These are phyloP conservation scores for Hortaea werneckii DNA, from an alignment of 2,329 filamentous ascomycete species.

Conservation along the genomic window DNA sequence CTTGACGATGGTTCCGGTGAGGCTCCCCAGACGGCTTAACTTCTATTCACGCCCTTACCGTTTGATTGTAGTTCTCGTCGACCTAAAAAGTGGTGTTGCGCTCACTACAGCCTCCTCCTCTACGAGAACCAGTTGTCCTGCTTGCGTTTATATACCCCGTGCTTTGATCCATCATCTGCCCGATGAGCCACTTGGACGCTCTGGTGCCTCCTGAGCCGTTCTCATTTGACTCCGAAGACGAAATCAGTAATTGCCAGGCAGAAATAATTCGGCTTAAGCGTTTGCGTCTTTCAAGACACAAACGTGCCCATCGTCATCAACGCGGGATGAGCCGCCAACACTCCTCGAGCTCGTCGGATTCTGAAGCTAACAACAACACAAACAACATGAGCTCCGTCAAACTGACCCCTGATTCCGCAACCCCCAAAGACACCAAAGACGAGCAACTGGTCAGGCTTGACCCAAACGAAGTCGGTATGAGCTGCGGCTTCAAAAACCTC, in stretches of 20 bases:
- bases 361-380: background rate
- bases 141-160: too few relatives aligned
- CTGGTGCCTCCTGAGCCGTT: background rate
- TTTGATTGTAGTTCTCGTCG: too few relatives aligned
- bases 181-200: conserved; percentile 1
- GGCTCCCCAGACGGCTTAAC: too few relatives aligned
- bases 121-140: too few relatives aligned
- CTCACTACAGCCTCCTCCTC: too few relatives aligned
- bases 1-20: too few relatives aligned
- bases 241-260: background rate
- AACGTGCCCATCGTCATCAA: background rate
- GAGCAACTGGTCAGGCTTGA: conserved; percentile 2
- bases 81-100: too few relatives aligned
- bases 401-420: background rate
- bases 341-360: background rate
- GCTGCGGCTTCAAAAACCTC: conserved; percentile 35
- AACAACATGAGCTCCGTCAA: background rate
- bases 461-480: conserved; percentile 25
- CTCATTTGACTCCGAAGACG: background rate
- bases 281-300: too few relatives aligned
- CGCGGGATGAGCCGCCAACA: background rate
- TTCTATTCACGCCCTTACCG: too few relatives aligned
- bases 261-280: background rate
- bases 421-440: background rate
- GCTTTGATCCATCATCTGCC: background rate